These are phyloP conservation scores for Mortierella sp. DNA, from an alignment of 371 early-diverging fungal genomes.

Conservation along the genomic window DNA sequence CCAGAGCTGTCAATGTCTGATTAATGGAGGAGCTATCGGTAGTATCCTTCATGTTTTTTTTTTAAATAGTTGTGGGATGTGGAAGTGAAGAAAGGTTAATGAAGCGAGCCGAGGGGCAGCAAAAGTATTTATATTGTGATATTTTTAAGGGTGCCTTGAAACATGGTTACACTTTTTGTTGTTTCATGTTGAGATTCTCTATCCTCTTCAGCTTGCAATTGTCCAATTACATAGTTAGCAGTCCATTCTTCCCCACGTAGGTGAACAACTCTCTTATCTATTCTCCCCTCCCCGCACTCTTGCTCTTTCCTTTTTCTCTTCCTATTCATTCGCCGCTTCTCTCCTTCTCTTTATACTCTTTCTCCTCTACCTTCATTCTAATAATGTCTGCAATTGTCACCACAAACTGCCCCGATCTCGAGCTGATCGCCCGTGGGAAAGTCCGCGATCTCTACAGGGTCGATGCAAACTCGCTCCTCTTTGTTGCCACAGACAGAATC, in stretches of 20 bases:
- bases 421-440: slow-evolving; percentile 95
- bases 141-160: too few species aligned
- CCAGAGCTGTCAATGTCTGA: slow-evolving; percentile 49
- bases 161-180: too few species aligned
- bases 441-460: slow-evolving; percentile 97
- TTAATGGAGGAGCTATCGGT: slow-evolving; percentile 38
- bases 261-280: too few species aligned
- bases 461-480: slow-evolving; percentile 87
- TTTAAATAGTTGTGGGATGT: slow-evolving; percentile 2
- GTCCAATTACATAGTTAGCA: too few species aligned
- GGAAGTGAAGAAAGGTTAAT: slow-evolving; percentile 12
- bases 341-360: not conserved
- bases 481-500: slow-evolving; percentile 97
- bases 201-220: too few species aligned
- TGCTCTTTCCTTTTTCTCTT: not conserved
- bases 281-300: slow-evolving; percentile 2
- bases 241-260: too few species aligned
- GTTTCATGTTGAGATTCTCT: too few species aligned
- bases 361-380: slow-evolving; percentile 6
- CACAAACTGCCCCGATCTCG: slow-evolving; percentile 90
- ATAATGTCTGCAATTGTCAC: slow-evolving; percentile 59
- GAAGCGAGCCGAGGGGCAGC: too few species aligned
- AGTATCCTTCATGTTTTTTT: slow-evolving; percentile 53
- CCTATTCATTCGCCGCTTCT: not conserved
- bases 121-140: too few species aligned